Conservation (phyloP, 2,329 filamentous ascomycete genomes). For the Aspergillus niger region DNA sequence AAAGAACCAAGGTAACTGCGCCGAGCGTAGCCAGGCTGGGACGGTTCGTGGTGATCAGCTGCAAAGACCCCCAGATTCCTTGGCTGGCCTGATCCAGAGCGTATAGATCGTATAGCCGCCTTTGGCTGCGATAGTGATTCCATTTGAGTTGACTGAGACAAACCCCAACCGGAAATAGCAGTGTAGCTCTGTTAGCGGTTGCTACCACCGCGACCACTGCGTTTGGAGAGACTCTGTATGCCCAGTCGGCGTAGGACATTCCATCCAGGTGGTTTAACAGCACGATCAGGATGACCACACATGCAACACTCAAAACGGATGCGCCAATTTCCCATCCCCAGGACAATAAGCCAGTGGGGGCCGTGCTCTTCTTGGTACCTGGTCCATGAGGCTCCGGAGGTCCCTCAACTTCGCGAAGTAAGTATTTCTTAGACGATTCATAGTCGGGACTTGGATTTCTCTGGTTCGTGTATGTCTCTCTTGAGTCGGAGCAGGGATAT, state of each 20-base stretch:
- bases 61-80: constrained; percentile 17
- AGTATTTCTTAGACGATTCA: too few relatives aligned
- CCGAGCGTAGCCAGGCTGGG: constrained; percentile 21
- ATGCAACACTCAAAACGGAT: neutral
- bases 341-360: neutral
- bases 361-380: neutral
- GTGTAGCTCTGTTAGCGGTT: constrained; percentile 12
- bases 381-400: neutral
- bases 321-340: neutral
- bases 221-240: constrained; percentile 15
- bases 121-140: constrained; percentile 16
- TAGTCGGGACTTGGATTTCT: too few relatives aligned
- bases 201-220: constrained; percentile 19
- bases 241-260: constrained; percentile 9
- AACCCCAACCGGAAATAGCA: constrained; percentile 17
- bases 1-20: constrained; percentile 18
- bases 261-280: neutral
- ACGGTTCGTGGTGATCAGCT: constrained; percentile 9
- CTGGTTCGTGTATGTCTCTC: too few relatives aligned
- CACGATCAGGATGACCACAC: neutral
- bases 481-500: too few relatives aligned
- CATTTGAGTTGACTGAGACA: constrained; percentile 22
- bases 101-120: constrained; percentile 17
- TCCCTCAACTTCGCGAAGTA: neutral
- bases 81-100: constrained; percentile 20